A percentile compares a stretch with the other conserved stretches of the same genome.
These are phyloP conservation scores for Hirschioporus abietinus DNA, from an alignment of 768 basidiomycete genomes.

Conservation along the genomic window DNA sequence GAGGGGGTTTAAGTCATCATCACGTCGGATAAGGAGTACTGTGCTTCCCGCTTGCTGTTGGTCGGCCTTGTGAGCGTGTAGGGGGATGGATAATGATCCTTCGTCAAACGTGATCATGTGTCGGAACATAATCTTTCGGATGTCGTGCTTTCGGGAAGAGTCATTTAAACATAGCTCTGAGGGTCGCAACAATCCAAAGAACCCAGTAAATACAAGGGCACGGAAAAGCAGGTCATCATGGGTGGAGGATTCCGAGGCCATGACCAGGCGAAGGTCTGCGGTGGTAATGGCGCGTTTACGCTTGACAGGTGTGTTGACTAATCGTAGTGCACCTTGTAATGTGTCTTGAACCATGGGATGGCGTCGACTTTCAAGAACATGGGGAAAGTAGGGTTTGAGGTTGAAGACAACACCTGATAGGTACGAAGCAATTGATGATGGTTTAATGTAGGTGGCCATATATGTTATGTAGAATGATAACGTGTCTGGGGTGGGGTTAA, in stretches of 20 bases:
- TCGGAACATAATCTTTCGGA: no score
- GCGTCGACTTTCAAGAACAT: slow-evolving; percentile 17
- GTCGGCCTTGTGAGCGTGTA: no score
- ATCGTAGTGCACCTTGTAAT: slow-evolving; percentile 25
- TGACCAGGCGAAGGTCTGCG: slow-evolving; percentile 9
- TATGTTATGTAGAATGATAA: slow-evolving; percentile 30
- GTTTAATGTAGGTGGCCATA: slow-evolving; percentile 32
- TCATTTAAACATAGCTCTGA: no score
- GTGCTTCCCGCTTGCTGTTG: no score
- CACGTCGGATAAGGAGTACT: no score
- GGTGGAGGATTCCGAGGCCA: background rate
- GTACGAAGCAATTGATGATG: slow-evolving; percentile 29
- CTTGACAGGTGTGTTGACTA: slow-evolving; percentile 13
- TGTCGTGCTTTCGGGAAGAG: no score
- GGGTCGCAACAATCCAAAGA: slow-evolving; percentile 9
- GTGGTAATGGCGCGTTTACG: slow-evolving; percentile 25
- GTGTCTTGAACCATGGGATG: slow-evolving; percentile 24
- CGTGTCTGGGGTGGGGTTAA: slow-evolving; percentile 33
- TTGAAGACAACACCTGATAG: slow-evolving; percentile 33
- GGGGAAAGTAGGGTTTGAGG: slow-evolving; percentile 27
- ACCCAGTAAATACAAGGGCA: slow-evolving; percentile 16
- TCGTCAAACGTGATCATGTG: no score
- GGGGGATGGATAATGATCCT: no score
- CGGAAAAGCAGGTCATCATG: slow-evolving; percentile 23
- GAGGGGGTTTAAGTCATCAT: no score